Evolutionary conservation across 371 early-diverging fungal genomes (phyloP).

Genomic region (Cokeromyces recurvatus): DNA sequence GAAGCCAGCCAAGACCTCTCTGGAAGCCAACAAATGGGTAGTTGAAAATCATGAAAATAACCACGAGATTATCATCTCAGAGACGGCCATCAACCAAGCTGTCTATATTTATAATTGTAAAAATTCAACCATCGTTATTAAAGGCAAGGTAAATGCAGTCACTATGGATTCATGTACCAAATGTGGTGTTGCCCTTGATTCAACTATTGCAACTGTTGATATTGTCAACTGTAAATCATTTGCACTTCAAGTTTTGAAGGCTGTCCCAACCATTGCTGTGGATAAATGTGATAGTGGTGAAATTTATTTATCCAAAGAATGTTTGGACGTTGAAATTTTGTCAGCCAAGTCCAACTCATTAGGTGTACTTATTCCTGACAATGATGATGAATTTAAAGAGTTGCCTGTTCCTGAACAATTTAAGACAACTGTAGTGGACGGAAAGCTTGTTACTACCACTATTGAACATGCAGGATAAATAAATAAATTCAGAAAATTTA

Average conservation of each 20-base stretch:
- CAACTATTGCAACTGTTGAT: conserved; percentile 84
- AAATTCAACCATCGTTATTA: conserved; percentile 84
- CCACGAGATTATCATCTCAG: conserved; percentile 70
- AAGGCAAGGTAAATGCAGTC: conserved; percentile 89
- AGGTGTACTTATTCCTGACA: conserved; percentile 74
- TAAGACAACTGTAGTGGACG: conserved; percentile 77
- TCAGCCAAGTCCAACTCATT: conserved; percentile 88
- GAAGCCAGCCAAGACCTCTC: conserved; percentile 74
- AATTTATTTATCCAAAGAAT: conserved; percentile 77
- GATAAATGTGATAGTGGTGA: conserved; percentile 94
- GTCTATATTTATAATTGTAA: conserved; percentile 92
- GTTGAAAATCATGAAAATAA: conserved; percentile 84
- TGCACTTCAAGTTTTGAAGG: conserved; percentile 84
- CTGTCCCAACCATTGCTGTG: conserved; percentile 79
- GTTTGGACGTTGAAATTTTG: conserved; percentile 77
- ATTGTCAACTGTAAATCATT: conserved; percentile 87
- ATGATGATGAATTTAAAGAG: conserved; percentile 80
- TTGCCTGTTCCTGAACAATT: conserved; percentile 90
- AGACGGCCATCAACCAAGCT: conserved; percentile 79
- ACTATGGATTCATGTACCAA: conserved; percentile 88
- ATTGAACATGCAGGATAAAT: conserved; percentile 77
- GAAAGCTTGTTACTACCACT: conserved; percentile 74
- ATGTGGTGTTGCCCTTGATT: conserved; percentile 81
- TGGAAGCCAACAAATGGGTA: conserved; percentile 93
- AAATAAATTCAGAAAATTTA: neutral